Conservation (phyloP, 441 rosid genomes). For the Corymbia calophylla region DNA sequence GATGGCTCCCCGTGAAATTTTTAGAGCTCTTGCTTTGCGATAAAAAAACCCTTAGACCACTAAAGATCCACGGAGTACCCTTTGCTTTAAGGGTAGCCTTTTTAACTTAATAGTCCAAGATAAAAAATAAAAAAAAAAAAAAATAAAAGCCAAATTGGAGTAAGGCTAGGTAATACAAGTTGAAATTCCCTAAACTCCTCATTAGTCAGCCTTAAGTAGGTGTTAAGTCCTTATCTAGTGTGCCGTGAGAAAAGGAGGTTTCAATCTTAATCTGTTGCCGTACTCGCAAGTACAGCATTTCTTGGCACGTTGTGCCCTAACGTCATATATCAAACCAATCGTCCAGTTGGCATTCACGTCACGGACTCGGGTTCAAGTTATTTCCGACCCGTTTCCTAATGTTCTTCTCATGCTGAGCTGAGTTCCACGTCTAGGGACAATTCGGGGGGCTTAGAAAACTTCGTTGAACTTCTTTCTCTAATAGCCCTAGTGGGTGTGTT, state of each 20-base stretch:
- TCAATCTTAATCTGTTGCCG: background rate
- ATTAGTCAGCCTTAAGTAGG: background rate
- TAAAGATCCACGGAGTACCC: too few relatives aligned
- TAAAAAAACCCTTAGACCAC: too few relatives aligned
- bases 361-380: background rate
- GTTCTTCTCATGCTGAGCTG: background rate
- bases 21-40: too few relatives aligned
- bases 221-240: background rate
- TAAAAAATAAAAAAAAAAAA: too few relatives aligned
- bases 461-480: background rate
- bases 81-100: too few relatives aligned
- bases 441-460: background rate
- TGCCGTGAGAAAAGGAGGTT: background rate
- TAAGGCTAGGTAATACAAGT: too few relatives aligned
- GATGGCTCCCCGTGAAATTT: too few relatives aligned
- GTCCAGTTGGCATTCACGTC: background rate
- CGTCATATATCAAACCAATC: background rate
- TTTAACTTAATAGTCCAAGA: too few relatives aligned
- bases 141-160: too few relatives aligned
- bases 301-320: fast-evolving
- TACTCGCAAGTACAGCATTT: background rate
- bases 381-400: background rate
- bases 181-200: too few relatives aligned
- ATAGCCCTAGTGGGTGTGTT: background rate
- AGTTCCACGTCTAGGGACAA: background rate